These are phyloP conservation scores for Coemansia nantahalensis DNA, from an alignment of 192 early-diverging fungal genomes.

Conservation along the genomic window DNA sequence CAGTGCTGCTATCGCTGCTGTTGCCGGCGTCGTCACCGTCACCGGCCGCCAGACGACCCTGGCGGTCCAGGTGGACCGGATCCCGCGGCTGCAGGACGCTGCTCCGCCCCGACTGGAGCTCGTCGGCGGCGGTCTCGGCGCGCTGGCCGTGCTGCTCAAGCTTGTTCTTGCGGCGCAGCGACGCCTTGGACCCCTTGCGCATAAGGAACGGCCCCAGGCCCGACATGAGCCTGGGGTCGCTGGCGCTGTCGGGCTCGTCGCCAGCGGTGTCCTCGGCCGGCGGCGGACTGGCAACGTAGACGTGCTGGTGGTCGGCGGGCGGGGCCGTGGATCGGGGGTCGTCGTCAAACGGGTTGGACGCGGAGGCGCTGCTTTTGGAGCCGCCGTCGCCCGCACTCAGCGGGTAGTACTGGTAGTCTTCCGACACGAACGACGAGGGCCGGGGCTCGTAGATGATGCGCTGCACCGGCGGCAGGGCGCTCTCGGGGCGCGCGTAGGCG, in stretches of 20 bases:
- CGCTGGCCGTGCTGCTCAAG: constrained; percentile 29
- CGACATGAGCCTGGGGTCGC: background rate
- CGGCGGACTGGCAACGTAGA: constrained; percentile 28
- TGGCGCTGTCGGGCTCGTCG: constrained; percentile 9
- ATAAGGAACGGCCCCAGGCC: constrained; percentile 37
- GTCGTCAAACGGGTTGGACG: constrained; percentile 14
- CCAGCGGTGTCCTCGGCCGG: background rate
- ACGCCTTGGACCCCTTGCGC: constrained; percentile 49
- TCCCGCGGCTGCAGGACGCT: background rate
- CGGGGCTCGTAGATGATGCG: constrained; percentile 20
- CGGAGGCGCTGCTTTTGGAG: no score
- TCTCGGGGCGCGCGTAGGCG: constrained; percentile 38
- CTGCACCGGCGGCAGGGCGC: constrained; percentile 12
- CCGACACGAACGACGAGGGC: constrained; percentile 37
- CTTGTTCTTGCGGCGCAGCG: constrained; percentile 43
- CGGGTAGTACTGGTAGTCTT: constrained; percentile 48
- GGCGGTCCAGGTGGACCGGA: no score
- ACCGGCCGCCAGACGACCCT: no score
- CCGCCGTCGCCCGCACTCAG: background rate
- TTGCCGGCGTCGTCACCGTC: background rate
- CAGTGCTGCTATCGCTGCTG: constrained; percentile 5
- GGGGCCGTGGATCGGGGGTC: background rate
- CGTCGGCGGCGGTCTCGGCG: background rate
- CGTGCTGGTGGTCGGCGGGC: constrained; percentile 3
- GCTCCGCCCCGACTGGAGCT: background rate